Conservation (phyloP, 2,329 filamentous ascomycete genomes). For the Cadophora luteo-olivacea region DNA sequence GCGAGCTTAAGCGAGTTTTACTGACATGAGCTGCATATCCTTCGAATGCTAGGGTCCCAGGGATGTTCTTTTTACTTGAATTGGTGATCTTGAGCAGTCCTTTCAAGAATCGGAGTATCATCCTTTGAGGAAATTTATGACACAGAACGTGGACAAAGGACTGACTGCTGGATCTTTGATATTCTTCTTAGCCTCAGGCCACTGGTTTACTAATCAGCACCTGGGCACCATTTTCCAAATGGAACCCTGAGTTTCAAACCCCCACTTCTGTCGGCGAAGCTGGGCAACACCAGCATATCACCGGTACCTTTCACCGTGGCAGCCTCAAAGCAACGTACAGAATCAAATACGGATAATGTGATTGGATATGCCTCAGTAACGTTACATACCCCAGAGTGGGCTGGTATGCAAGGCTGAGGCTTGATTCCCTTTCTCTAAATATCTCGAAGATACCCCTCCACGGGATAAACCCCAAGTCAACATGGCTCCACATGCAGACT, state of each 20-base stretch:
- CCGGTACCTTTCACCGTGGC: constrained; percentile 8
- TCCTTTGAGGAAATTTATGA: too few species aligned
- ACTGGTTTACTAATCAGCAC: too few species aligned
- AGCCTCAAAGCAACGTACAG: constrained; percentile 5
- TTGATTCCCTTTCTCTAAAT: constrained; percentile 1
- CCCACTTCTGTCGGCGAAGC: constrained; percentile 19
- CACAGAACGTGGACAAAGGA: too few species aligned
- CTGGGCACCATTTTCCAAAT: too few species aligned
- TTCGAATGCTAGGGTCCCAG: too few species aligned
- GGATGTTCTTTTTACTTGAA: too few species aligned
- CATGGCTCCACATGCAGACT: constrained; percentile 43
- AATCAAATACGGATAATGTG: constrained; percentile 29
- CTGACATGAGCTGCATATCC: too few species aligned
- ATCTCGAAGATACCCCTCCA: not conserved
- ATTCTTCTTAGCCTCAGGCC: not conserved
- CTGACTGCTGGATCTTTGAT: not conserved
- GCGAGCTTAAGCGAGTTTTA: too few species aligned
- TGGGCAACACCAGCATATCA: constrained; percentile 12
- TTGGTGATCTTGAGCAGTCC: too few species aligned
- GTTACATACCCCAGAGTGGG: constrained; percentile 29
- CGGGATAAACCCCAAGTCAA: not conserved
- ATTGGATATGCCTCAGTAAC: constrained; percentile 28
- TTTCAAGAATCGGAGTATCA: too few species aligned
- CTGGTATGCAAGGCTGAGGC: constrained; percentile 31
- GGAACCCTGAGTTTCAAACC: not conserved